Conservation (phyloP, 441 rosid species). For the Aleurites moluccanus region DNA sequence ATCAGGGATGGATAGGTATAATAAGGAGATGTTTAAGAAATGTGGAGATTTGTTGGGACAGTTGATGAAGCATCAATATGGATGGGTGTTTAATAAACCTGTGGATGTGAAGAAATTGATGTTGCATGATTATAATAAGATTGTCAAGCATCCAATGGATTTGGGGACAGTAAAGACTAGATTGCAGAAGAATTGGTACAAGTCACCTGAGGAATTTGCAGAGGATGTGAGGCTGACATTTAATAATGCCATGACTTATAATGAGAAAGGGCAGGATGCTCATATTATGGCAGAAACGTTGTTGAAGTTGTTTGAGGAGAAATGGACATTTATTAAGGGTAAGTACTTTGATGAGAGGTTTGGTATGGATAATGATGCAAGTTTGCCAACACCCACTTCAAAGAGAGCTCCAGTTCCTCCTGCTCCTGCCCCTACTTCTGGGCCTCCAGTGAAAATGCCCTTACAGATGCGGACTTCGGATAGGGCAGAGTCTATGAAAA, state of each 20-base stretch:
- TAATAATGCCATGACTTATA: conserved; percentile 80
- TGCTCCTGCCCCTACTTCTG: conserved; percentile 23
- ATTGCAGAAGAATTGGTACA: conserved; percentile 60
- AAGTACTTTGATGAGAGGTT: conserved; percentile 38
- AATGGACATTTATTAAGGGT: conserved; percentile 56
- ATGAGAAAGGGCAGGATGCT: conserved; percentile 83
- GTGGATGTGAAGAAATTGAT: conserved; percentile 74
- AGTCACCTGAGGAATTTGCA: conserved; percentile 73
- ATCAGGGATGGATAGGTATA: conserved; percentile 31
- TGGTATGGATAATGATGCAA: conserved; percentile 26
- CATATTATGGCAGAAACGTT: conserved; percentile 68
- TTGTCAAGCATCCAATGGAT: conserved; percentile 93
- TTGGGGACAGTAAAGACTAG: conserved; percentile 76
- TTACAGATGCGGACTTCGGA: conserved; percentile 47
- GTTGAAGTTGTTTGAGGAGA: conserved; percentile 62
- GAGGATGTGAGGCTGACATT: conserved; percentile 90
- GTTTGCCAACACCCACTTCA: conserved; percentile 39
- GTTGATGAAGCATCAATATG: conserved; percentile 79
- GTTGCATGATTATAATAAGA: conserved; percentile 68
- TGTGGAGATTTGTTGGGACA: conserved; percentile 62
- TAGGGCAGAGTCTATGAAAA: conserved; percentile 49
- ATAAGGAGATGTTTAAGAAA: conserved; percentile 46
- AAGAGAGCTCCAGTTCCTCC: conserved; percentile 37
- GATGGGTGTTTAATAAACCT: conserved; percentile 85
- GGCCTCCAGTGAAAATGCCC: conserved; percentile 30